A percentile compares a stretch with the other conserved stretches of the same genome.
These are phyloP conservation scores for Coemansia sp. DNA, from an alignment of 192 early-diverging fungal species.

Conservation along the genomic window DNA sequence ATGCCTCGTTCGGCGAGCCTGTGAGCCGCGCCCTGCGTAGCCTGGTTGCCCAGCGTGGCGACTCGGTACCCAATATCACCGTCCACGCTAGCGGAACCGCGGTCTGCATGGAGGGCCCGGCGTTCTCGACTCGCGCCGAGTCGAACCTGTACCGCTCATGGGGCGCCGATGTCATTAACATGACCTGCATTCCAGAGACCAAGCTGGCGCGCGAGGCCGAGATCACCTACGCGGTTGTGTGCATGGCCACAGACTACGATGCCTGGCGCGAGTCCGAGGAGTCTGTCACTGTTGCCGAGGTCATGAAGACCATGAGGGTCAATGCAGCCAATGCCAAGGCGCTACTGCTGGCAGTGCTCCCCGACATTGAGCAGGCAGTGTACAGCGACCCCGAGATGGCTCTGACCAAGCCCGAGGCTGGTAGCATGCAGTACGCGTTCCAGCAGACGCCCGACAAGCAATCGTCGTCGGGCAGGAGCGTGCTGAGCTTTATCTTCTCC, in stretches of 20 bases:
- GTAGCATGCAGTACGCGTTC: slow-evolving; percentile 79
- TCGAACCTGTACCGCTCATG: slow-evolving; percentile 93
- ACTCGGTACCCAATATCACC: slow-evolving; percentile 44
- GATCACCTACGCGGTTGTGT: slow-evolving; percentile 97
- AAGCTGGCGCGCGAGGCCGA: slow-evolving; percentile 98
- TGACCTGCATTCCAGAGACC: slow-evolving; percentile 94
- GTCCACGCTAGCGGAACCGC: slow-evolving; percentile 83
- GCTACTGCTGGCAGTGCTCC: slow-evolving; percentile 74
- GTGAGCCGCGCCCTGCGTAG: slow-evolving; percentile 76
- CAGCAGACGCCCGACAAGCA: slow-evolving; percentile 81
- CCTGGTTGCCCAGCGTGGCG: slow-evolving; percentile 64
- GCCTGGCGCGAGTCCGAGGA: slow-evolving; percentile 80
- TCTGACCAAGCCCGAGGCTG: slow-evolving; percentile 64
- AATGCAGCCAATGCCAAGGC: slow-evolving; percentile 83
- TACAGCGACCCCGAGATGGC: slow-evolving; percentile 56
- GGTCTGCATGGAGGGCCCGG: slow-evolving; percentile 98
- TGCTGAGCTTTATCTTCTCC: slow-evolving; percentile 84
- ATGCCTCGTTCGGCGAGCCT: slow-evolving; percentile 93
- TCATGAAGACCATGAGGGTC: slow-evolving; percentile 83
- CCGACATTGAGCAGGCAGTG: slow-evolving; percentile 66
- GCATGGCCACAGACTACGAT: slow-evolving; percentile 99
- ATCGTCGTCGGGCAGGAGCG: slow-evolving; percentile 64
- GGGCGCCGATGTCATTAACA: slow-evolving; percentile 96
- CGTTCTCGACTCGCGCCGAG: slow-evolving; percentile 97
- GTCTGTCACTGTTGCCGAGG: slow-evolving; percentile 80